Percentiles rank a stretch among this genome's conserved stretches.
Conservation (phyloP, 768 basidiomycete genomes). For the Suillus americanus region DNA sequence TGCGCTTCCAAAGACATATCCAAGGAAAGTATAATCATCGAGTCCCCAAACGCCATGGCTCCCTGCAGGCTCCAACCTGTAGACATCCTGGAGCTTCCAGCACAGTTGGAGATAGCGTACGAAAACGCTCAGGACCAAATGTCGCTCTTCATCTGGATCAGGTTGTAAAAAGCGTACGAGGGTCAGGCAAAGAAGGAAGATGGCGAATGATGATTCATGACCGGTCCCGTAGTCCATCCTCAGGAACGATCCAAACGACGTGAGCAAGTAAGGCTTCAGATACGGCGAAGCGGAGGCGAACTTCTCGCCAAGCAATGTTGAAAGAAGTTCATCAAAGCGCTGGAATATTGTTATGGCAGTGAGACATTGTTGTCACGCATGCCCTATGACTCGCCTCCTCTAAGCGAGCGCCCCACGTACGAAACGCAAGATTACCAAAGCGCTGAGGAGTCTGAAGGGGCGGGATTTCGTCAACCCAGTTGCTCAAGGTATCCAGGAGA, state of each 20-base stretch:
- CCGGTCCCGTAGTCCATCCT: slow-evolving; percentile 97
- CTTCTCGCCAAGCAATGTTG: slow-evolving; percentile 45
- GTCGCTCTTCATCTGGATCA: slow-evolving; percentile 58
- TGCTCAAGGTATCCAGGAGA: slow-evolving; percentile 64
- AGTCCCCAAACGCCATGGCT: slow-evolving; percentile 98
- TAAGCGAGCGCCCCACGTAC: slow-evolving; percentile 77
- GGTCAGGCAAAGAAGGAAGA: slow-evolving; percentile 74
- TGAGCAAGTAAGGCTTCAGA: slow-evolving; percentile 74
- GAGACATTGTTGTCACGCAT: slow-evolving; percentile 4
- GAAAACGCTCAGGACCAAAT: slow-evolving; percentile 61
- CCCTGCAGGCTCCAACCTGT: slow-evolving; percentile 92
- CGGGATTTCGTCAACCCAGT: slow-evolving; percentile 83
- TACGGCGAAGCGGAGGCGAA: slow-evolving; percentile 52
- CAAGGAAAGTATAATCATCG: slow-evolving; percentile 88
- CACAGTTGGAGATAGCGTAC: slow-evolving; percentile 77
- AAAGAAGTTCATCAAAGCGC: slow-evolving; percentile 54
- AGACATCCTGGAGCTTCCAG: slow-evolving; percentile 85
- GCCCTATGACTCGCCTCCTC: slow-evolving; percentile 55
- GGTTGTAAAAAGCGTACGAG: slow-evolving; percentile 67
- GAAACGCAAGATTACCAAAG: slow-evolving; percentile 90
- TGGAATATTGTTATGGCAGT: slow-evolving; percentile 24
- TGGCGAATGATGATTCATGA: slow-evolving; percentile 86
- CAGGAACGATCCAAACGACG: slow-evolving; percentile 86
- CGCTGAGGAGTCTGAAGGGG: slow-evolving; percentile 72
- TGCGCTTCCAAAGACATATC: slow-evolving; percentile 88